These are phyloP conservation scores for Cornus kousa DNA, from an alignment of 148 eudicot genomes.

Conservation along the genomic window DNA sequence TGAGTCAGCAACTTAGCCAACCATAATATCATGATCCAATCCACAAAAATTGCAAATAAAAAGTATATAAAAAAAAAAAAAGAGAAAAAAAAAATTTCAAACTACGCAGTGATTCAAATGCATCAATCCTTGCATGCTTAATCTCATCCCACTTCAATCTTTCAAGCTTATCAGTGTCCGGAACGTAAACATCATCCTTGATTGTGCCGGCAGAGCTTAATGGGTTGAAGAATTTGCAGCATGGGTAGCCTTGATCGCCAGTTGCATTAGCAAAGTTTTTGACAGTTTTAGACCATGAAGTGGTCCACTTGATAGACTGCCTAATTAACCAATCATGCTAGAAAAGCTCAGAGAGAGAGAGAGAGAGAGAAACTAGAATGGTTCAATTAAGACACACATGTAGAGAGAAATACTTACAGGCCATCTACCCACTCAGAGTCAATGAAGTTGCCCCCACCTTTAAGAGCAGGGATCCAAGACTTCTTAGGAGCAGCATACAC, in stretches of 20 bases:
- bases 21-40: no score
- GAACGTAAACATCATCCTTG: conserved; percentile 57
- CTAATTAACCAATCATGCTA: not conserved
- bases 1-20: no score
- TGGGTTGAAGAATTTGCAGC: conserved; percentile 95
- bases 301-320: conserved; percentile 97
- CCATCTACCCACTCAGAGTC: conserved; percentile 99
- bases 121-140: conserved; percentile 79
- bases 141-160: conserved; percentile 91
- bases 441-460: conserved; percentile 70
- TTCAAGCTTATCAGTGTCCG: conserved; percentile 76
- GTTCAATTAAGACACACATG: no score
- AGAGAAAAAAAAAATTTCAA: no score
- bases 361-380: not conserved
- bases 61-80: no score
- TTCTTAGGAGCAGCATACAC: conserved; percentile 67
- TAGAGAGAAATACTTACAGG: conserved; percentile 57
- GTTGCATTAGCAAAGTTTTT: conserved; percentile 79
- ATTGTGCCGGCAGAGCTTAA: conserved; percentile 60
- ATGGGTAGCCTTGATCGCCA: conserved; percentile 93
- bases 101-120: no score
- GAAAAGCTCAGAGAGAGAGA: not conserved
- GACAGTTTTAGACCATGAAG: conserved; percentile 88
- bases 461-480: conserved; percentile 90
- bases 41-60: no score